These are phyloP conservation scores for Candolleomyces efflorescens DNA, from an alignment of 768 basidiomycete genomes.

Conservation along the genomic window DNA sequence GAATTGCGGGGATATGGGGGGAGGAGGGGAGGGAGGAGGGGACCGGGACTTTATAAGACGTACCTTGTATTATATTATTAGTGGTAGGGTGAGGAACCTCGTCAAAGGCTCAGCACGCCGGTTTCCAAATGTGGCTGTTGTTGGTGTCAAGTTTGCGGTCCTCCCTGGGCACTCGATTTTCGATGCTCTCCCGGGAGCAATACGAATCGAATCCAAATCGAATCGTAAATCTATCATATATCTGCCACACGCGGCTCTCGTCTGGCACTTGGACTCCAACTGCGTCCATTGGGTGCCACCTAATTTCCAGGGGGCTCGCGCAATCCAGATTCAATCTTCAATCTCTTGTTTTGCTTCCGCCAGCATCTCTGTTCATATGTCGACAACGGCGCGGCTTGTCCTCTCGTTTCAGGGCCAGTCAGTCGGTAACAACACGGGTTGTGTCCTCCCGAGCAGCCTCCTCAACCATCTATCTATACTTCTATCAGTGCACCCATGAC, in stretches of 20 bases:
- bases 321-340: conserved; percentile 8
- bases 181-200: conserved; percentile 9
- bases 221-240: not conserved
- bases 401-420: not conserved
- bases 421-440: not conserved
- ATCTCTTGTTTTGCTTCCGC: not conserved
- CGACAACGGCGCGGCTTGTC: not conserved
- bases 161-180: not conserved
- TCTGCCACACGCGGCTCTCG: conserved; percentile 20
- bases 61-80: not conserved
- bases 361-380: not conserved
- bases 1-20: not conserved
- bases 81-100: not conserved
- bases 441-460: not conserved
- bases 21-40: not conserved
- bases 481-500: conserved; percentile 1
- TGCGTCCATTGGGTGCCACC: conserved; percentile 12
- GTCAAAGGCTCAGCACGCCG: not conserved
- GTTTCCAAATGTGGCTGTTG: conserved; percentile 1
- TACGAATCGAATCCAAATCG: conserved; percentile 7
- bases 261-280: conserved; percentile 16
- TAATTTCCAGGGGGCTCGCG: conserved; percentile 12
- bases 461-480: not conserved
- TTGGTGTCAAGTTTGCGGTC: not conserved
- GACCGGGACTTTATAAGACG: conserved; percentile 2